phyloP scores from a whole-genome alignment of 169 alveolate species.

The Plasmodium gallinaceum region DNA sequence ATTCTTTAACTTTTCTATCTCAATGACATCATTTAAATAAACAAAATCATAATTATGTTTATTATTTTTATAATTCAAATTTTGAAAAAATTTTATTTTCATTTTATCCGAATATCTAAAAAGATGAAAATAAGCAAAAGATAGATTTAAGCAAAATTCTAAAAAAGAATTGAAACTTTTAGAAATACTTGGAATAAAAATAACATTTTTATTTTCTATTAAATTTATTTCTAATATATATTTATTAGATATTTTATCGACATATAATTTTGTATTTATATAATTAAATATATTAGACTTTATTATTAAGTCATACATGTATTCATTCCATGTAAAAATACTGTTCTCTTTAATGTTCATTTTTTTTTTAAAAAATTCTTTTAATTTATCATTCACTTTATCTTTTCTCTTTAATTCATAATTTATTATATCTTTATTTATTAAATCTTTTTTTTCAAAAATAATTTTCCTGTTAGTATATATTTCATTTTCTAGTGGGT shows the following conservation, averaged over 20 bases:
- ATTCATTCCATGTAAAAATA: slow-evolving; percentile 69
- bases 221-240: slow-evolving; percentile 46
- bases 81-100: slow-evolving; percentile 58
- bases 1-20: slow-evolving; percentile 51
- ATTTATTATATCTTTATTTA: slow-evolving; percentile 16
- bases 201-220: slow-evolving; percentile 48
- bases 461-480: not conserved
- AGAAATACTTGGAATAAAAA: slow-evolving; percentile 68
- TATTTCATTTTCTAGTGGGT: not conserved
- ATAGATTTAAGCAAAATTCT: slow-evolving; percentile 60
- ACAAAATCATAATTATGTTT: slow-evolving; percentile 63
- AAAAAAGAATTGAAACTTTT: slow-evolving; percentile 62
- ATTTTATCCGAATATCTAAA: slow-evolving; percentile 57
- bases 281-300: slow-evolving; percentile 55
- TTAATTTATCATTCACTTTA: not conserved
- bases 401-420: slow-evolving; percentile 17
- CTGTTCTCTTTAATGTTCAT: slow-evolving; percentile 68
- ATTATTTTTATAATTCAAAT: slow-evolving; percentile 68
- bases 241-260: slow-evolving; percentile 32
- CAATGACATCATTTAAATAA: slow-evolving; percentile 52
- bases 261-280: slow-evolving; percentile 39
- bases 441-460: slow-evolving; percentile 1
- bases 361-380: slow-evolving; percentile 46
- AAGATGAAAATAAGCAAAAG: slow-evolving; percentile 54
- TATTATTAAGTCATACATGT: slow-evolving; percentile 33